phyloP scores from a whole-genome alignment of 768 basidiomycete genomes.

The Hydnum rufescens region DNA sequence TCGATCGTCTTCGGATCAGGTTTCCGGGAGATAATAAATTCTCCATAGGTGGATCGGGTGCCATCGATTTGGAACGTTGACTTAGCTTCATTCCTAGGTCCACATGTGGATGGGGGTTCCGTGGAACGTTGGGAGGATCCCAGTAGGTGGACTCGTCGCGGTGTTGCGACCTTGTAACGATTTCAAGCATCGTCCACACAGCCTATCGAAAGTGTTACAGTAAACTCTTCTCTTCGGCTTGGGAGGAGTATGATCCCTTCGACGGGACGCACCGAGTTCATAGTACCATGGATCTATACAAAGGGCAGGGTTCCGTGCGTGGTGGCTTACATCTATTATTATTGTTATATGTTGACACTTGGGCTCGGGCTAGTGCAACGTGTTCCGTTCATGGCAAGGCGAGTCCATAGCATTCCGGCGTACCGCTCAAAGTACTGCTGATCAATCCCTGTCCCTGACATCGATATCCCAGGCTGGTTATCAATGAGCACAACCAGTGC shows the following conservation, averaged over 20 bases:
- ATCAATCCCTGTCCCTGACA: background rate
- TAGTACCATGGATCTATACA: constrained; percentile 44
- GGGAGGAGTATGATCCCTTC: constrained; percentile 48
- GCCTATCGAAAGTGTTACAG: constrained; percentile 11
- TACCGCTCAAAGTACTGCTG: too few species aligned
- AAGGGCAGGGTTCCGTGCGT: constrained; percentile 17
- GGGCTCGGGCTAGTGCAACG: constrained; percentile 13
- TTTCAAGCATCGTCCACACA: background rate
- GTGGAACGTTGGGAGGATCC: constrained; percentile 62
- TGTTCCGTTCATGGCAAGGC: constrained; percentile 14
- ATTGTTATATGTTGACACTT: background rate
- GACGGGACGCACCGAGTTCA: constrained; percentile 27
- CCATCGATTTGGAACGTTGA: too few species aligned
- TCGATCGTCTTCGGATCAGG: constrained; percentile 55
- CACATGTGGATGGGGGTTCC: constrained; percentile 39
- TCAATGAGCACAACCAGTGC: constrained; percentile 37
- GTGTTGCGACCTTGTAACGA: background rate
- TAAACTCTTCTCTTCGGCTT: constrained; percentile 39
- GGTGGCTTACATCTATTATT: background rate
- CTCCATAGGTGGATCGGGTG: constrained; percentile 27
- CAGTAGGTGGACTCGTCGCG: background rate
- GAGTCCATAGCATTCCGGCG: background rate
- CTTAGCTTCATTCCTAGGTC: constrained; percentile 5
- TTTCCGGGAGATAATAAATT: constrained; percentile 51
- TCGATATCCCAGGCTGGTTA: constrained; percentile 24